Evolutionary conservation across 306 rosid species (phyloP), one percentile per base, ranked within the genome.

Genomic region (Cucurbita pepo): DNA sequence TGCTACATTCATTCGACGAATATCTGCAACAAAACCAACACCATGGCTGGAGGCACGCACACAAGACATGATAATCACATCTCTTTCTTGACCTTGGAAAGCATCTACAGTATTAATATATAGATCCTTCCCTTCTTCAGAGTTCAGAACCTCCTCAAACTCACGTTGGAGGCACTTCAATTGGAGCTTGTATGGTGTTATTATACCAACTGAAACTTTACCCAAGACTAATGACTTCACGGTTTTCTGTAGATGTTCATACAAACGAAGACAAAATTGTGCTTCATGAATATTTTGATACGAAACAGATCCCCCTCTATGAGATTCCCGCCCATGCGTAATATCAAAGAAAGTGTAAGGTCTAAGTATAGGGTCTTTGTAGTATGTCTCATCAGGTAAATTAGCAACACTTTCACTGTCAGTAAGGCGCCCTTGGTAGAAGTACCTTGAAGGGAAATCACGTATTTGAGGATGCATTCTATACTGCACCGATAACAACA

Each of bases 21-120:
- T 89, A 75, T 94, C 98, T 65, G 98, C 87, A 78, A 94, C 97
- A 78, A 94, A 94, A 76, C 97, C 98, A 82, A 94, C 97, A 13
- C 98, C 98, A 14, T 90, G 97, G 79, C 16, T 78, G 37, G 98
- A 93, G 66, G 98, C 97, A 60, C 98, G 96, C 80, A 94, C 97
- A 81, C 98, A 90, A 41, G 98, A 94, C 97, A 94, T 94, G 69
- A 94, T 94, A 60, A 94, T 94, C 76, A 94, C 97, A 79, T 94
- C 99, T 13, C 99, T 88, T 73, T 94, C 99, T 83, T 94, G 99
- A 61, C 99, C 99, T 83, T 94, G 99, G 83, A 94, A 94, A 69
- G 99, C 99, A 82, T 94, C 99, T 7, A 94, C 99, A 9, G 99
- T 94, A 79, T 94, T 94, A 74, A 94, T 91, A 74, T 94, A 94